Conservation (phyloP, 805 yeast species). For the Sungouiozyma ichnusensis region DNA sequence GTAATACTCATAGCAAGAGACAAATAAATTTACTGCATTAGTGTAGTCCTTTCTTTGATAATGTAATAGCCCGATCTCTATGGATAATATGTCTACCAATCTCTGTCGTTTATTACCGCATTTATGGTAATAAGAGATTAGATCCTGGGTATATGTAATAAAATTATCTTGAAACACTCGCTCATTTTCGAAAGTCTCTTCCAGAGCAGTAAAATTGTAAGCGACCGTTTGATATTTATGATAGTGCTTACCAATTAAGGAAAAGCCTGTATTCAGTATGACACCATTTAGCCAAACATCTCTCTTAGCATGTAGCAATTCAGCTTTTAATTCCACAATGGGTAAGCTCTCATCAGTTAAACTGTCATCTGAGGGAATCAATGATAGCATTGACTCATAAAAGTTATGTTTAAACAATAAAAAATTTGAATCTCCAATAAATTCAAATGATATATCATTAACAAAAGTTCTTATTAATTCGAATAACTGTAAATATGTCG, state of each 20-base stretch:
- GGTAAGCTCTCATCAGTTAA: not conserved
- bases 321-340: conserved; percentile 30
- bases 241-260: conserved; percentile 8
- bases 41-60: conserved; percentile 46
- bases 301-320: conserved; percentile 31
- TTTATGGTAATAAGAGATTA: conserved; percentile 12
- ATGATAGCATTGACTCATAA: conserved; percentile 9
- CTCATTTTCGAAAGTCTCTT: conserved; percentile 13
- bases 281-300: conserved; percentile 30
- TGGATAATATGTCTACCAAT: conserved; percentile 60
- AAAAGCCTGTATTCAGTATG: conserved; percentile 7
- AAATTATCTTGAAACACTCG: conserved; percentile 30
- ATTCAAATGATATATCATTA: conserved; percentile 7
- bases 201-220: conserved; percentile 8
- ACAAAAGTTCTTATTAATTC: conserved; percentile 11
- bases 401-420: conserved; percentile 18
- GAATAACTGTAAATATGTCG: conserved; percentile 8
- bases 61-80: conserved; percentile 68
- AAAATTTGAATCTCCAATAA: conserved; percentile 7
- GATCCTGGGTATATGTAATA: conserved; percentile 40
- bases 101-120: conserved; percentile 37
- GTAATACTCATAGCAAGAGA: conserved; percentile 60
- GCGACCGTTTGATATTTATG: conserved; percentile 1
- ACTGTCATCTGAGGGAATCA: conserved; percentile 4
- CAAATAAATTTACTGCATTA: conserved; percentile 52